A percentile compares a stretch with the other conserved stretches of the same genome.
These are phyloP conservation scores for Phytophthora pluvialis DNA, from an alignment of 352 stramenopile genomes.

Conservation along the genomic window DNA sequence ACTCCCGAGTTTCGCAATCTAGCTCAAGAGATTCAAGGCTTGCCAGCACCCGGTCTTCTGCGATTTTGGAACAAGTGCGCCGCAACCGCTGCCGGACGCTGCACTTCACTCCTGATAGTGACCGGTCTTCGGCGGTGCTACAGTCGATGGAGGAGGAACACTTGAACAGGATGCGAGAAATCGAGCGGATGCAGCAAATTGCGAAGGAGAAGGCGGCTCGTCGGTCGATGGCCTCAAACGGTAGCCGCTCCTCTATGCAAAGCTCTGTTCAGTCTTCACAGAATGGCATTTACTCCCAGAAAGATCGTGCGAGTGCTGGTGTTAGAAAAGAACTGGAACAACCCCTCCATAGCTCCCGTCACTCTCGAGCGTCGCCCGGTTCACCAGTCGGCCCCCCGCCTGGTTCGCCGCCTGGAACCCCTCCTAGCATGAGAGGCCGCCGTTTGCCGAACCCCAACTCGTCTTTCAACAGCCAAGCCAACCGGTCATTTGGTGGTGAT, in stretches of 20 bases:
- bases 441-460: conserved; percentile 18
- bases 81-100: conserved; percentile 53
- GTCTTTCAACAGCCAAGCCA: conserved; percentile 18
- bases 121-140: conserved; percentile 41
- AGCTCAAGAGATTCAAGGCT: conserved; percentile 34
- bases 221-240: conserved; percentile 28
- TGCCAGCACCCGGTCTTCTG: conserved; percentile 42
- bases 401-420: conserved; percentile 33
- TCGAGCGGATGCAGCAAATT: conserved; percentile 38
- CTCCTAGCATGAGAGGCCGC: conserved; percentile 33
- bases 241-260: conserved; percentile 25
- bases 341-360: conserved; percentile 15
- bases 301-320: conserved; percentile 12
- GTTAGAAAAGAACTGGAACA: conserved; percentile 15
- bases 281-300: neutral
- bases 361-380: neutral
- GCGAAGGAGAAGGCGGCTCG: conserved; percentile 32
- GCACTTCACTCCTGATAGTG: conserved; percentile 42
- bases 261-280: conserved; percentile 7
- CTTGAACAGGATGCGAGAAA: conserved; percentile 51
- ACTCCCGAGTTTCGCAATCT: conserved; percentile 25
- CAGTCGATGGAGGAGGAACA: conserved; percentile 53
- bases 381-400: conserved; percentile 9
- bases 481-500: conserved; percentile 13
- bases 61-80: conserved; percentile 52